Evolutionary conservation across 805 yeast species (phyloP).

Genomic region (Naumovozyma castellii): DNA sequence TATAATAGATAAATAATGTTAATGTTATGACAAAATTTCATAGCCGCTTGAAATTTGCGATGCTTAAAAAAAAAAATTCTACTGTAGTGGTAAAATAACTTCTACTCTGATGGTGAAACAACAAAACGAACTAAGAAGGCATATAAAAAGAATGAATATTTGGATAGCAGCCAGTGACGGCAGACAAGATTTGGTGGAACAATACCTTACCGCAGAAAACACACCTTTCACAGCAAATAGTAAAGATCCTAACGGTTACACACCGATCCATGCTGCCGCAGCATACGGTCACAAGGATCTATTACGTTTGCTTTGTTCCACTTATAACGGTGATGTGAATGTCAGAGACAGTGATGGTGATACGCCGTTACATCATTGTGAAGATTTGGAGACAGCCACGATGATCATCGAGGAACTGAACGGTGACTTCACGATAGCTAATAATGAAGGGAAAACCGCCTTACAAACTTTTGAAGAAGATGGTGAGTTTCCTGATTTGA

Average conservation of each 20-base stretch:
- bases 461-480: slow-evolving; percentile 72
- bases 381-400: slow-evolving; percentile 56
- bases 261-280: slow-evolving; percentile 96
- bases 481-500: slow-evolving; percentile 73
- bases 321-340: slow-evolving; percentile 71
- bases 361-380: slow-evolving; percentile 88
- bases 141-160: slow-evolving; percentile 46
- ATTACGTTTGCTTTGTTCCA: slow-evolving; percentile 29
- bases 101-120: too few species aligned
- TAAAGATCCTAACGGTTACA: slow-evolving; percentile 88
- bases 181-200: slow-evolving; percentile 47
- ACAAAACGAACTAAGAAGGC: too few species aligned
- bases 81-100: too few species aligned
- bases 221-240: slow-evolving; percentile 49
- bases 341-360: slow-evolving; percentile 85
- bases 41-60: too few species aligned
- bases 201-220: slow-evolving; percentile 38
- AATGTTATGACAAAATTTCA: too few species aligned
- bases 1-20: too few species aligned
- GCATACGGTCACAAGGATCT: slow-evolving; percentile 78
- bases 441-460: slow-evolving; percentile 69
- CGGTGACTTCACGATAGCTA: slow-evolving; percentile 57
- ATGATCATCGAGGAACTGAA: slow-evolving; percentile 54
- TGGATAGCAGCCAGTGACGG: slow-evolving; percentile 96
- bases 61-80: too few species aligned